Evolutionary conservation across 305 asterid genomes (phyloP), one percentile per base, ranked within the genome.

Genomic region (Solanum hybrid): DNA sequence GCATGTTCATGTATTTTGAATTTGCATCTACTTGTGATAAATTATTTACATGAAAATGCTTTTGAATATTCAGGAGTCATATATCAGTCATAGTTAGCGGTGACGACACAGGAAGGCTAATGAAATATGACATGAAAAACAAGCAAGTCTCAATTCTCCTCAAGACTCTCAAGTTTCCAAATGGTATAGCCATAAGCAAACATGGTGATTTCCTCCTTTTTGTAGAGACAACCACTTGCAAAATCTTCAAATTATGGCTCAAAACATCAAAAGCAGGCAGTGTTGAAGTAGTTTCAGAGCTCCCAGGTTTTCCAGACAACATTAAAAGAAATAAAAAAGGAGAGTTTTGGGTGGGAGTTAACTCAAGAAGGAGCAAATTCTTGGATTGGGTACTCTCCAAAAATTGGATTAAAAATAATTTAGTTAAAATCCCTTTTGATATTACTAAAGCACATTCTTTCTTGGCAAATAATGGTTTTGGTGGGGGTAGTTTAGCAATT

Each of bases 271-370:
- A 89, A 45, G 87, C 87, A 0, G 95, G 94, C 11, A 88, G 26
- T 0, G 86, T 94, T 0, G 95, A 95, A 71, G 78, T 91, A 6
- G 19, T 95, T 4, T 88, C 92, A 15, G 89, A 90, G 6, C 90
- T 97, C n/a, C 92, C 93, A 0, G 98, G 99, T 29, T 94, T 92
- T 35, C 99, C 98, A 1, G 98, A 96, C 91, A 96, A 95, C 88
- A 91, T 96, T 12, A 94, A 89, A 89, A 87, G 95, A 89, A 96
- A 91, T 24, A 10, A 10, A n/a, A 89, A 92, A 2, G 99, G 97
- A 0, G 98, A 93, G 38, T 96, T 95, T 86, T 96, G 98, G 98
- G 96, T 95, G 24, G 99, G 95, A 56, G 90, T 94, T 86, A 89
- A 94, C 87, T 91, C 96, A 0, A 91, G 81, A 60, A 92, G 92